These are phyloP conservation scores for Wickerhamiella allomyrinae DNA, from an alignment of 805 yeast species.

Conservation along the genomic window DNA sequence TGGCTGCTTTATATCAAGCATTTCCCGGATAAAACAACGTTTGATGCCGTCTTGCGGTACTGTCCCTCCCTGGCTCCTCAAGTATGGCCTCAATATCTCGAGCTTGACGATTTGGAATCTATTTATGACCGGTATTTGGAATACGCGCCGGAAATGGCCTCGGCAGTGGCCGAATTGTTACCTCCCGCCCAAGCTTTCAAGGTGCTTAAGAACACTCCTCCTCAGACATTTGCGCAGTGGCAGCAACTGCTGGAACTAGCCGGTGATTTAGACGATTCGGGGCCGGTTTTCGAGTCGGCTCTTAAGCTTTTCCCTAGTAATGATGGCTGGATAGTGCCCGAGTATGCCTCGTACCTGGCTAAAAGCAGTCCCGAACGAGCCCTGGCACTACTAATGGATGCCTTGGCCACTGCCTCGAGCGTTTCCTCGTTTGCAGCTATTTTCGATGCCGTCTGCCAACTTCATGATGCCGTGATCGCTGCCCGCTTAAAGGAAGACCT, in stretches of 20 bases:
- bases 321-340: conserved; percentile 5
- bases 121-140: conserved; percentile 3
- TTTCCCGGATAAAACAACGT: conserved; percentile 26
- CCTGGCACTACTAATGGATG: conserved; percentile 33
- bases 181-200: neutral
- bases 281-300: conserved; percentile 8
- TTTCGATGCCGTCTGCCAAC: conserved; percentile 48
- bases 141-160: neutral
- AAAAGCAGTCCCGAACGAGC: conserved; percentile 29
- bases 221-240: neutral
- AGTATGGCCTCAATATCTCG: conserved; percentile 42
- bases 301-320: neutral
- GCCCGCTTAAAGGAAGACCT: conserved; percentile 19
- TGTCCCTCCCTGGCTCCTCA: conserved; percentile 33
- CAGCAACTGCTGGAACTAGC: neutral
- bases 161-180: neutral
- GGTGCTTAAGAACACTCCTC: neutral
- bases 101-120: conserved; percentile 27
- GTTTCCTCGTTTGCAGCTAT: conserved; percentile 47
- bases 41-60: conserved; percentile 36
- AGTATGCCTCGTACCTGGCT: conserved; percentile 36
- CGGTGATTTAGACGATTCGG: neutral
- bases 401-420: conserved; percentile 34
- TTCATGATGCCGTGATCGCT: conserved; percentile 39
- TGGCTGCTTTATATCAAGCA: conserved; percentile 8